Evolutionary conservation across 2,329 filamentous ascomycete genomes (phyloP).

Genomic region (Cercospora brassicicola): DNA sequence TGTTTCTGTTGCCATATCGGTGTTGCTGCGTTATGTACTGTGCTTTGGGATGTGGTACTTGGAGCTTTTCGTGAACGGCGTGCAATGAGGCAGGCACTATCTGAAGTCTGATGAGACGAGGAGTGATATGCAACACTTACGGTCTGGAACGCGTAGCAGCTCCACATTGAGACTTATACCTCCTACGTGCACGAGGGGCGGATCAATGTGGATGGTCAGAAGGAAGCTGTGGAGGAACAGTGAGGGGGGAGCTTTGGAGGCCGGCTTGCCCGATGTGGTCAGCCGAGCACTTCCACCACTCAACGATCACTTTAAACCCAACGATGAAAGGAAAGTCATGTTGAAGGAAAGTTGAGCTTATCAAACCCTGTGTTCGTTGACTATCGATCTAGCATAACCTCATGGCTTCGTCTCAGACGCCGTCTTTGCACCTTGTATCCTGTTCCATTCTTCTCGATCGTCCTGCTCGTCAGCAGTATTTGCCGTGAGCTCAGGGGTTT

Average conservation of each 20-base stretch:
- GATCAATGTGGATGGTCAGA: conserved; percentile 3
- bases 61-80: background rate
- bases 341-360: background rate
- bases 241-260: conserved; percentile 1
- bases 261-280: conserved; percentile 14
- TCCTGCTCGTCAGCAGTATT: conserved; percentile 42
- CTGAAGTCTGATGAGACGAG: background rate
- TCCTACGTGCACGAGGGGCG: conserved; percentile 1
- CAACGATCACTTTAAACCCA: background rate
- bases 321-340: background rate
- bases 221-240: conserved; percentile 14
- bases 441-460: conserved; percentile 46
- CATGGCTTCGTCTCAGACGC: background rate
- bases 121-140: background rate
- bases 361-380: background rate
- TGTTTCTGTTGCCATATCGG: conserved; percentile 30
- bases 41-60: background rate
- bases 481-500: conserved; percentile 46
- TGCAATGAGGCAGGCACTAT: background rate
- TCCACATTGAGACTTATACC: background rate
- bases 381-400: background rate
- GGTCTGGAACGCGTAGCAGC: background rate
- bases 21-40: background rate
- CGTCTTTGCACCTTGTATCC: conserved; percentile 27
- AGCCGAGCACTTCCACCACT: conserved; percentile 4